phyloP scores from a whole-genome alignment of 352 stramenopile species.

The Aphanomyces cochlioides region DNA sequence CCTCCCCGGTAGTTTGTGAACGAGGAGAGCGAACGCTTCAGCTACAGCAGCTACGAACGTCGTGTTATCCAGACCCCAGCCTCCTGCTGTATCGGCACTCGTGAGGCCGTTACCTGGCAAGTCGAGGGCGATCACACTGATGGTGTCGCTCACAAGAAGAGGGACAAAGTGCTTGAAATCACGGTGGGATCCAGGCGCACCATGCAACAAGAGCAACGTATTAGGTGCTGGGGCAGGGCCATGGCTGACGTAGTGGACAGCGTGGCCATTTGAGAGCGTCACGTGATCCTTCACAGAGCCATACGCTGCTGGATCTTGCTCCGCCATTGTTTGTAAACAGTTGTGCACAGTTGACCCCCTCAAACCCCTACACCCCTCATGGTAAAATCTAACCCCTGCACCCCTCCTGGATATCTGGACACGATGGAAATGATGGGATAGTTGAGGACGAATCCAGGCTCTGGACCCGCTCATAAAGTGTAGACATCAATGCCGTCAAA shows the following conservation, averaged over 20 bases:
- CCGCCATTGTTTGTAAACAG: too few species aligned
- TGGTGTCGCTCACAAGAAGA: constrained; percentile 2
- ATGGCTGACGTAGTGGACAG: constrained; percentile 4
- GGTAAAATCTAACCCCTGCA: too few species aligned
- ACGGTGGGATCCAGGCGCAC: constrained; percentile 7
- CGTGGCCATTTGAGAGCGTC: constrained; percentile 11
- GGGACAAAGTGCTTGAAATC: constrained; percentile 22
- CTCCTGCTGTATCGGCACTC: constrained; percentile 10
- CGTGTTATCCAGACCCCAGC: not conserved
- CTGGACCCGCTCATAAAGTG: too few species aligned
- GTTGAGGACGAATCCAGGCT: too few species aligned
- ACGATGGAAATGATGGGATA: too few species aligned
- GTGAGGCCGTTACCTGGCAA: constrained; percentile 13
- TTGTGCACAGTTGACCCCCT: too few species aligned
- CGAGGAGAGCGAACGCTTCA: not conserved
- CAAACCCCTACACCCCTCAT: too few species aligned
- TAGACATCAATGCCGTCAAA: too few species aligned
- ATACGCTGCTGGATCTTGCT: not conserved
- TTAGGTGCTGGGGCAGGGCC: not conserved
- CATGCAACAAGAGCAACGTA: constrained; percentile 17
- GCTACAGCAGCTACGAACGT: not conserved
- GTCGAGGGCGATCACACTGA: constrained; percentile 20
- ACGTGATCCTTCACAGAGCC: not conserved
- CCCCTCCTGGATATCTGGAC: too few species aligned
- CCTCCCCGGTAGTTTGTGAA: not conserved